Percentiles rank a stretch among this genome's conserved stretches.
Conservation (phyloP, 2,329 filamentous ascomycete genomes). For the Lecanosticta acicola region DNA sequence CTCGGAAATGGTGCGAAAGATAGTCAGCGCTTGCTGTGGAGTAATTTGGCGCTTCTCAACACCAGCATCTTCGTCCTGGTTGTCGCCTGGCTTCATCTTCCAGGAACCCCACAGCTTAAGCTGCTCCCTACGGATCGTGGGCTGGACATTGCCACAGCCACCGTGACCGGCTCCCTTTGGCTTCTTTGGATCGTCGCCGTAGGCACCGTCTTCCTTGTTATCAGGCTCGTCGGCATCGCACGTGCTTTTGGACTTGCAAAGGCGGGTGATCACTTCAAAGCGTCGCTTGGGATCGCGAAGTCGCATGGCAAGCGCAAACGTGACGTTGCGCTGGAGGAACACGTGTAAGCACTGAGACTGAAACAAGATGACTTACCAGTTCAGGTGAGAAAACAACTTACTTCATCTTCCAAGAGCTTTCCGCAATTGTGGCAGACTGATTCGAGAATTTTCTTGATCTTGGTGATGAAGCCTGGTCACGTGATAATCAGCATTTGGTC, state of each 20-base stretch:
- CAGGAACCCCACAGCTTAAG: constrained; percentile 72
- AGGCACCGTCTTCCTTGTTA: constrained; percentile 61
- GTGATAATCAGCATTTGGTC: constrained; percentile 13
- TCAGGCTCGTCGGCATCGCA: constrained; percentile 79
- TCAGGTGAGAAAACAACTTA: constrained; percentile 60
- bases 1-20: constrained; percentile 79
- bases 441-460: constrained; percentile 98
- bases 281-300: constrained; percentile 89
- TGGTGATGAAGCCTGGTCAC: constrained; percentile 81
- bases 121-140: constrained; percentile 79
- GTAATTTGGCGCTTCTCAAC: constrained; percentile 78
- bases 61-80: constrained; percentile 53
- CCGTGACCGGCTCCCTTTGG: constrained; percentile 60
- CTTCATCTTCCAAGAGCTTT: constrained; percentile 94
- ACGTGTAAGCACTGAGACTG: constrained; percentile 42
- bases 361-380: constrained; percentile 13
- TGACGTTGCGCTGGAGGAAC: constrained; percentile 65
- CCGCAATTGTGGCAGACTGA: constrained; percentile 99
- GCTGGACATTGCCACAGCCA: constrained; percentile 88
- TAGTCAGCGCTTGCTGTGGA: constrained; percentile 75
- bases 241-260: constrained; percentile 80
- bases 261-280: constrained; percentile 85
- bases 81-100: constrained; percentile 69
- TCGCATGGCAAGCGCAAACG: constrained; percentile 74
- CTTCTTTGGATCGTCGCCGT: constrained; percentile 55